Conservation (phyloP, 257 asterid species). For the Fraxinus anomala region DNA sequence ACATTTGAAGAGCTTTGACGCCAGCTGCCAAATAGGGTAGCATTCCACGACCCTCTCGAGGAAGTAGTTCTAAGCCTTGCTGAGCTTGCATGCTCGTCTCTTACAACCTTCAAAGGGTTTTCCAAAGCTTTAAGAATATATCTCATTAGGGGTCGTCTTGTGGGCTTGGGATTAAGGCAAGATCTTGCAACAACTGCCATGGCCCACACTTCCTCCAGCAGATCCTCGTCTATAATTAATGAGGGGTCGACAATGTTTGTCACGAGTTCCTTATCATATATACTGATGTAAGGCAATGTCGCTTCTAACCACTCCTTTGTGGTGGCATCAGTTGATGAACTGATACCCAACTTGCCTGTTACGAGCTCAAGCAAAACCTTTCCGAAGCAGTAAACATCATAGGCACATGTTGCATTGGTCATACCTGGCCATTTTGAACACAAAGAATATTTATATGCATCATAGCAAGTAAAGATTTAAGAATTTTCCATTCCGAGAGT, state of each 20-base stretch:
- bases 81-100: slow-evolving; percentile 55
- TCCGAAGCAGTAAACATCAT: slow-evolving; percentile 66
- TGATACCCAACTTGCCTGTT: slow-evolving; percentile 58
- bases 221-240: slow-evolving; percentile 49
- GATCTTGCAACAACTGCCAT: slow-evolving; percentile 64
- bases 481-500: no score
- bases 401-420: slow-evolving; percentile 52
- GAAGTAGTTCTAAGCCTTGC: slow-evolving; percentile 50
- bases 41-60: slow-evolving; percentile 55
- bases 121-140: slow-evolving; percentile 61
- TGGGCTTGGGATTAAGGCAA: slow-evolving; percentile 60
- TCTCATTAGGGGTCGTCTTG: slow-evolving; percentile 54
- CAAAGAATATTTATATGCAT: slow-evolving; percentile 12
- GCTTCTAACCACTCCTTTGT: slow-evolving; percentile 43
- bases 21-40: slow-evolving; percentile 51
- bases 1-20: slow-evolving; percentile 52
- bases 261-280: slow-evolving; percentile 53
- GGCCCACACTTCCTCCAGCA: slow-evolving; percentile 61
- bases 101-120: slow-evolving; percentile 56
- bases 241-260: slow-evolving; percentile 54
- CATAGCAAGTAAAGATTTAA: no score
- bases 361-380: slow-evolving; percentile 65
- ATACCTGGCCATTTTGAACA: slow-evolving; percentile 44
- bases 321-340: slow-evolving; percentile 42
- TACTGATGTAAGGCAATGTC: slow-evolving; percentile 42